phyloP scores from a whole-genome alignment of 2,329 filamentous ascomycete genomes.

The Dothideomycetes sp. region DNA sequence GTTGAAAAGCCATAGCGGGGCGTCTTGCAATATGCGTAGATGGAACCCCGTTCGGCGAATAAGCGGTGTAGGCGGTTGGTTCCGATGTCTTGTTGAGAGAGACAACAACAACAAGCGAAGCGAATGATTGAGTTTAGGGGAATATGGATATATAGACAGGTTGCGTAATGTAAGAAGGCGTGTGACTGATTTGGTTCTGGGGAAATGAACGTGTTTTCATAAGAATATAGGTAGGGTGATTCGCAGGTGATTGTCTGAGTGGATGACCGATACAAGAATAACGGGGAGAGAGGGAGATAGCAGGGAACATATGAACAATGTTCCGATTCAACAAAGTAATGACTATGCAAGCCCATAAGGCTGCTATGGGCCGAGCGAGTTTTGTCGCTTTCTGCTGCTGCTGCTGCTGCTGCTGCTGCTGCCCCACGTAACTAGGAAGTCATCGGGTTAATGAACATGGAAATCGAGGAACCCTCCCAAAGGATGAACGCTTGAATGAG shows the following conservation, averaged over 20 bases:
- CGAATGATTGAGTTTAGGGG: too few relatives aligned
- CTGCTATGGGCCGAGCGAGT: slow-evolving; percentile 3
- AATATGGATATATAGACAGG: not conserved
- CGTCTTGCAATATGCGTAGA: slow-evolving; percentile 3
- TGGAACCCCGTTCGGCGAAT: slow-evolving; percentile 1
- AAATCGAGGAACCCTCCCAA: not conserved
- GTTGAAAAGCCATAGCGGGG: slow-evolving; percentile 6
- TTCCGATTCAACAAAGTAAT: slow-evolving; percentile 3
- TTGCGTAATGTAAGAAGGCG: not conserved
- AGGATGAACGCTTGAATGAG: slow-evolving; percentile 2
- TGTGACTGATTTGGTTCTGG: slow-evolving; percentile 1
- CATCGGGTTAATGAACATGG: not conserved
- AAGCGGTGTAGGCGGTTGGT: slow-evolving; percentile 4
- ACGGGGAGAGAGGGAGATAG: slow-evolving; percentile 5
- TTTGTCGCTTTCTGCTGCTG: too few relatives aligned
- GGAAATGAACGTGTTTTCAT: slow-evolving; percentile 9
- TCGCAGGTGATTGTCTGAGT: too few relatives aligned
- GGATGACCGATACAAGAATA: slow-evolving; percentile 7
- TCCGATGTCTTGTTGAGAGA: not conserved
- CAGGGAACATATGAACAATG: slow-evolving; percentile 7
- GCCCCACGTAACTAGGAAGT: slow-evolving; percentile 6
- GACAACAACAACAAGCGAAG: too few relatives aligned
- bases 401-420: slow-evolving; percentile 1
- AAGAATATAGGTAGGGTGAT: slow-evolving; percentile 1
- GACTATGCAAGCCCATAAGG: slow-evolving; percentile 8